These are phyloP conservation scores for Neurospora cerealis DNA, from an alignment of 495 filamentous ascomycete species.

Conservation along the genomic window DNA sequence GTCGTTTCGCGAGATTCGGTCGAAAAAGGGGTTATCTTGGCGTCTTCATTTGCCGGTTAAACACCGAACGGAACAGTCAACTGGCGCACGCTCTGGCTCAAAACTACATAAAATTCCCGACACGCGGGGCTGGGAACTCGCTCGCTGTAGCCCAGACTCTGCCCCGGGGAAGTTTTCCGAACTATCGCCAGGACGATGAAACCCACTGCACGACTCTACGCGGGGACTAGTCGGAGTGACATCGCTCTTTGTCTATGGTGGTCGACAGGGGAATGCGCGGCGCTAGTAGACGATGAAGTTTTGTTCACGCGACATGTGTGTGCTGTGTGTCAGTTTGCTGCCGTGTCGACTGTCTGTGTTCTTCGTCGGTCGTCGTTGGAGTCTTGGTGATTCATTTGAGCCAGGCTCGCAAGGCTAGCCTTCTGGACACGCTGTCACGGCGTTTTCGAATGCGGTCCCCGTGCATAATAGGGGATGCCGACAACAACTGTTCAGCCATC, in stretches of 20 bases:
- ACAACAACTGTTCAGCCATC: background rate
- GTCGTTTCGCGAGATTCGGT: background rate
- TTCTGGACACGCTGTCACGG: background rate
- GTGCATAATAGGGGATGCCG: background rate
- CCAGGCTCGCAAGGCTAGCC: background rate
- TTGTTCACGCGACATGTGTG: background rate
- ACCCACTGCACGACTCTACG: background rate
- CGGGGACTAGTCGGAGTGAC: background rate
- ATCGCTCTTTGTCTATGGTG: background rate
- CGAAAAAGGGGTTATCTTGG: background rate
- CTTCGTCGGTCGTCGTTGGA: background rate
- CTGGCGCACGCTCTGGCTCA: background rate
- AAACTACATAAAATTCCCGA: background rate
- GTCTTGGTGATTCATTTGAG: background rate
- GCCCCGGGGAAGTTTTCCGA: background rate
- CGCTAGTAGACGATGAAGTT: background rate
- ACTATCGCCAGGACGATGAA: background rate
- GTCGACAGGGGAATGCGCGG: background rate
- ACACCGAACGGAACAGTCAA: background rate
- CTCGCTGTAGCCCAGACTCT: background rate
- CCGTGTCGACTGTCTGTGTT: background rate
- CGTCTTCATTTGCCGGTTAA: background rate
- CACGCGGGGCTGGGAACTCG: background rate
- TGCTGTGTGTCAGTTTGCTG: background rate
- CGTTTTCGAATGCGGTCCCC: background rate